Base-by-base conservation (phyloP, 202 grass and related monocot genomes). In the Panicum virgatum region DNA sequence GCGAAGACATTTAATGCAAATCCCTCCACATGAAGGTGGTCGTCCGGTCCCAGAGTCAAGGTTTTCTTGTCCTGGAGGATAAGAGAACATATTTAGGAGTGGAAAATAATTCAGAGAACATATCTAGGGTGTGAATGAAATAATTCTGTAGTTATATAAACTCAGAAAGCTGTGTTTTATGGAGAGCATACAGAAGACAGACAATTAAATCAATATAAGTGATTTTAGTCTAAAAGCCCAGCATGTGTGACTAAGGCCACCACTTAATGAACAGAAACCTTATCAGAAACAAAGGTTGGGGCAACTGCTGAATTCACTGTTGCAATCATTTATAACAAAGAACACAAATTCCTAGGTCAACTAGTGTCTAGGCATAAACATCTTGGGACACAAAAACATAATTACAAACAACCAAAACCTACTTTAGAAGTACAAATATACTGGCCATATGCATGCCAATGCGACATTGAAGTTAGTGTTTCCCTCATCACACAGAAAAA, bases 1-100 rank as follows among this genome's bases (percentile, higher is more conserved):
- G 93, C 75, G 86, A 99, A 99, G 44, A 99, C 87, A 8, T 93
- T 99, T 14, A 90, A 96, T 77, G 93, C 93, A 81, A 99, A 99
- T 38, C 97, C 97, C 71, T 99, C 97, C 66, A 99, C 42, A 90
- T 99, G 94, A 85, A 99, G 87, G 62, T 77, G 20, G 71, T 96
- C 97, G 5, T 99, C 97, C 16, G 93, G 71, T 9, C 85, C 85
- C 73, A 96, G 66, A 69, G 90, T 96, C 64, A 96, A 60, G 5
- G 91, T 77, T 69, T 89, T 99, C 80, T 99, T 99, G 88, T 99
- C 96, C 96, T 98, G 87, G 22, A 72, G 8, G 38, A 50, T 47
- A 47, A 11, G n/a, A 42, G 30, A 86, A 86, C 52, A 53, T 74
- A 75, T 75, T 90, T 71, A 86, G 79, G 1, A 75, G 25, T 56